Evolutionary conservation across 2,329 filamentous ascomycete species (phyloP).

Genomic region (Nannizziopsis arthrosporioides): DNA sequence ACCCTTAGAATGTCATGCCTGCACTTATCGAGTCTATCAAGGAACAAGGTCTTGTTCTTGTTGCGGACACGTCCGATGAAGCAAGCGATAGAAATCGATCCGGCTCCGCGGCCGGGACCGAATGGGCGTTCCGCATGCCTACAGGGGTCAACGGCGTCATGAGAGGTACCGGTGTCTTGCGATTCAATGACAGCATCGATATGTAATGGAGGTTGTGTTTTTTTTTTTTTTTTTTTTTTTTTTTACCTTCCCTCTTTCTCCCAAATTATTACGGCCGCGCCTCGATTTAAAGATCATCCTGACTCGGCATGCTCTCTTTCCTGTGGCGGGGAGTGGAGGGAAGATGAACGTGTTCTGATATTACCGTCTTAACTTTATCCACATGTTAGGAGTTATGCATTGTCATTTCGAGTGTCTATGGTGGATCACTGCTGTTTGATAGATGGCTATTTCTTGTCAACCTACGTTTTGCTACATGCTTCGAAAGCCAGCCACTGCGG

Average conservation of each 20-base stretch:
- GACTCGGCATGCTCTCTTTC: no score
- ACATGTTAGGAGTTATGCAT: background rate
- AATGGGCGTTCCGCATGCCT: slow-evolving; percentile 46
- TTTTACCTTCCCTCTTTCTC: background rate
- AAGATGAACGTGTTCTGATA: background rate
- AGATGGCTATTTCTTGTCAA: background rate
- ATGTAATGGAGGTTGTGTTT: slow-evolving; percentile 31
- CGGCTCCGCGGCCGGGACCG: slow-evolving; percentile 18
- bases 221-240: background rate
- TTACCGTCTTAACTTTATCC: background rate
- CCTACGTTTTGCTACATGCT: background rate
- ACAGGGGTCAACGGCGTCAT: slow-evolving; percentile 80
- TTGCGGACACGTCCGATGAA: slow-evolving; percentile 70
- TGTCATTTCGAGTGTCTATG: background rate
- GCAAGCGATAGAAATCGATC: slow-evolving; percentile 19
- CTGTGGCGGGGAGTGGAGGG: no score
- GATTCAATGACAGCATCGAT: slow-evolving; percentile 88
- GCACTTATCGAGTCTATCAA: slow-evolving; percentile 89
- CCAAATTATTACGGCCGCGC: no score
- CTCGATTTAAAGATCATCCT: no score
- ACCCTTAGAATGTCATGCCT: slow-evolving; percentile 70
- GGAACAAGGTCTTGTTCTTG: slow-evolving; percentile 80
- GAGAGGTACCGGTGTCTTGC: slow-evolving; percentile 72
- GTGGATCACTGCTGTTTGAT: background rate
- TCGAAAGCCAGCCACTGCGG: no score